Percentiles rank a stretch among this genome's conserved stretches.
Conservation (phyloP, 805 yeast species). For the Ogataea pini region DNA sequence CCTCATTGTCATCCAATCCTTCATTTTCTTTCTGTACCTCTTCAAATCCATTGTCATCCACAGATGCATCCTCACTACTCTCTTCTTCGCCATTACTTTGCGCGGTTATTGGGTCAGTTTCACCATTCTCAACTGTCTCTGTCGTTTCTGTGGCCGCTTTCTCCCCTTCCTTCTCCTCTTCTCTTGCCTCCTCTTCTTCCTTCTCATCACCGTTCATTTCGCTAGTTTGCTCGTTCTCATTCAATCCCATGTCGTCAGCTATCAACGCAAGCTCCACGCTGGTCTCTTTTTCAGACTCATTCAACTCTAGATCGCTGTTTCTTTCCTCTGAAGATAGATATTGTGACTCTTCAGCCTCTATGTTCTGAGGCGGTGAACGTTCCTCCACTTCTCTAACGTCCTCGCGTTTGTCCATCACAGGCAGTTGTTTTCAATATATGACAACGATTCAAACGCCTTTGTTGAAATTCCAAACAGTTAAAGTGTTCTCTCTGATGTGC, state of each 20-base stretch:
- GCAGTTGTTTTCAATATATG: conserved; percentile 1
- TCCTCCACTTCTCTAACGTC: conserved; percentile 5
- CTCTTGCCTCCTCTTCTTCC: background rate
- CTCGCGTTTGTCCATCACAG: conserved; percentile 6
- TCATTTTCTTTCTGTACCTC: background rate
- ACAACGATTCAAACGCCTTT: background rate
- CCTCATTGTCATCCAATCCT: background rate
- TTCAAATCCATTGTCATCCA: background rate
- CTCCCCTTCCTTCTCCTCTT: background rate
- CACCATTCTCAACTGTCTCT: background rate
- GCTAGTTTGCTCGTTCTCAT: conserved; percentile 32
- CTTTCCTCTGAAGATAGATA: conserved; percentile 1
- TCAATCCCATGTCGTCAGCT: background rate
- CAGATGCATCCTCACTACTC: background rate
- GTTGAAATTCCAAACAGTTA: background rate
- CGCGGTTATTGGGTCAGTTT: background rate
- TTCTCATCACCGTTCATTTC: background rate
- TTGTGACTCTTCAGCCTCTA: background rate
- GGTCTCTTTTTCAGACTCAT: background rate
- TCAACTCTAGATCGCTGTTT: conserved; percentile 8
- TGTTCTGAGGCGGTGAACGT: conserved; percentile 4
- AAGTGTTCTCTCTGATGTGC: conserved; percentile 2
- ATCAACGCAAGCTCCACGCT: background rate
- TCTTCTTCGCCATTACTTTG: background rate
- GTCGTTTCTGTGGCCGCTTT: background rate